phyloP scores from a whole-genome alignment of 129 eudicot genomes.

The Kitagawia praeruptora region DNA sequence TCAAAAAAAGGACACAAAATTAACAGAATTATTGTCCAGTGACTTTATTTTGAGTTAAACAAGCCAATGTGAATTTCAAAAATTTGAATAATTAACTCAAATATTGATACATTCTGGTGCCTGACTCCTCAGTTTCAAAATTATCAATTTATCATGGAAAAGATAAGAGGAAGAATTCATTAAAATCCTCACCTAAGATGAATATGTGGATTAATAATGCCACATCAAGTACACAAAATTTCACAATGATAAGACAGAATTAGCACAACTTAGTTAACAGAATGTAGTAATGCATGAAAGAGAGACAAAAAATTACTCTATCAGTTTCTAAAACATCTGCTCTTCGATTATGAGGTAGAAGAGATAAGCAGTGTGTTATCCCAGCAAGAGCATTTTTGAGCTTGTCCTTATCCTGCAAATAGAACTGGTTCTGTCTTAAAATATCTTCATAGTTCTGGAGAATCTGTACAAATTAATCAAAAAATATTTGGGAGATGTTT shows the following conservation, averaged over 20 bases:
- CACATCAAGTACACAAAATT: background rate
- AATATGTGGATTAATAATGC: background rate
- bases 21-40: background rate
- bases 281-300: background rate
- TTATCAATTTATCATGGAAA: background rate
- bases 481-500: background rate
- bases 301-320: constrained; percentile 32
- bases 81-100: background rate
- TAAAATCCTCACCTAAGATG: background rate
- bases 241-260: background rate
- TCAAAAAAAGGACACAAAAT: background rate
- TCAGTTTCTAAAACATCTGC: constrained; percentile 30
- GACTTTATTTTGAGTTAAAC: no score
- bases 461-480: constrained; percentile 34
- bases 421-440: constrained; percentile 64
- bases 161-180: background rate
- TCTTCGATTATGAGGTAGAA: constrained; percentile 44
- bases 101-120: constrained; percentile 67
- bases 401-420: constrained; percentile 68
- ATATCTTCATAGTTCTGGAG: constrained; percentile 74
- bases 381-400: constrained; percentile 70
- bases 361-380: constrained; percentile 66
- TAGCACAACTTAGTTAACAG: background rate
- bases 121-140: constrained; percentile 90
- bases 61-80: background rate